Base-by-base conservation (phyloP, 2,329 filamentous ascomycete genomes). In the Diaporthe nobilis region DNA sequence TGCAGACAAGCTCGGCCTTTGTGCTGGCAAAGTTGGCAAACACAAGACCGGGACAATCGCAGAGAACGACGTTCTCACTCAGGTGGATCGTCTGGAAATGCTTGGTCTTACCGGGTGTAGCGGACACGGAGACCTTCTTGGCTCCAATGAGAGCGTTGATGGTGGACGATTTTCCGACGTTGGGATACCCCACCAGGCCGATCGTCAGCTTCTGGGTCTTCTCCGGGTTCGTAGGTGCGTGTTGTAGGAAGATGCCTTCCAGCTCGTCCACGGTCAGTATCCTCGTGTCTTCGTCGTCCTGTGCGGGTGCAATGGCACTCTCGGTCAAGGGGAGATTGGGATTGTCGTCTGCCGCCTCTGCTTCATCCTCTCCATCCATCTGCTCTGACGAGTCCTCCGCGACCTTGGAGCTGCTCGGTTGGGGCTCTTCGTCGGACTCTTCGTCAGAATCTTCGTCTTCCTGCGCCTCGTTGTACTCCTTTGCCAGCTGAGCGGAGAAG, bases 41-140 rank as follows among this genome's bases (percentile, higher is more conserved):
- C 1, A 99, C 97, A 28, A 99, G 92, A 93, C 97, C 97, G 13
- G 97, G 97, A 82, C 97, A 99, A 92, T 99, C 97, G 85, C 97
- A 98, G 9, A 99, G 91, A 63, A 98, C 90, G 77, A 99, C 95
- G 76, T 92, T 92, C 1, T 97, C 94, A 76, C 94, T 97, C 44
- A 99, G 91, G 83, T 98, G 96, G 76, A 99, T 97, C 1, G 97
- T 99, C 85, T 99, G 97, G 87, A 99, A 99, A 82, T 99, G 97
- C 87, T 99, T 99, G 20, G 97, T 99, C 87, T 99, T 99, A 83
- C 97, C 97, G 5, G 97, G 97, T 1, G 97, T 99, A 20, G 96
- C 94, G 22, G 97, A 99, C 53, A 99, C 97, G 0, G 96, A 98
- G 8, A 99, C 97, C 86, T 98, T 99, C 88, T 98, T 99, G 73